phyloP scores from a whole-genome alignment of 495 filamentous ascomycete species.

The Penicillium atrosanguineum region DNA sequence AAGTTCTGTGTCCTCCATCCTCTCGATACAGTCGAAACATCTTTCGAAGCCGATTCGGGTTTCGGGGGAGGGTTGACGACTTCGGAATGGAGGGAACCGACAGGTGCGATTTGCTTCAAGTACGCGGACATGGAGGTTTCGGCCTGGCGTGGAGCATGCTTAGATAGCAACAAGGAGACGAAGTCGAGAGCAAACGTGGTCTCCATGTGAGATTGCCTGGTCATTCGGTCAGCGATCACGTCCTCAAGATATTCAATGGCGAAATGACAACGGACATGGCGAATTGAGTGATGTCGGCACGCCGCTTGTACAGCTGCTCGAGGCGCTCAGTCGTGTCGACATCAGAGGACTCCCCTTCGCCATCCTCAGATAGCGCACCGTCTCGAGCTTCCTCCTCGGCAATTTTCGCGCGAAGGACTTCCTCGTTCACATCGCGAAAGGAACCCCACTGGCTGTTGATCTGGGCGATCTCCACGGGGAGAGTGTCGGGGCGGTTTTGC shows the following conservation, averaged over 20 bases:
- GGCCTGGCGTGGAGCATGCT: slow-evolving; percentile 66
- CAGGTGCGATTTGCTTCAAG: slow-evolving; percentile 65
- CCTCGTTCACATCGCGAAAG: slow-evolving; percentile 67
- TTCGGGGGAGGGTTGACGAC: slow-evolving; percentile 57
- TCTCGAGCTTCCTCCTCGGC: slow-evolving; percentile 46
- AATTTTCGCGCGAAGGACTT: slow-evolving; percentile 58
- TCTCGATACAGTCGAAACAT: slow-evolving; percentile 58
- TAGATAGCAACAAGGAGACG: slow-evolving; percentile 79
- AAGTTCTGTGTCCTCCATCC: slow-evolving; percentile 79
- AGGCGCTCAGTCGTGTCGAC: slow-evolving; percentile 38
- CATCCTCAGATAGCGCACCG: slow-evolving; percentile 35
- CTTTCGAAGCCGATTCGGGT: slow-evolving; percentile 48
- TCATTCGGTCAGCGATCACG: slow-evolving; percentile 6
- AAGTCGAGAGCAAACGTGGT: slow-evolving; percentile 73
- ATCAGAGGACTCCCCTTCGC: slow-evolving; percentile 26
- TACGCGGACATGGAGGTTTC: slow-evolving; percentile 63
- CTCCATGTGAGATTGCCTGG: slow-evolving; percentile 64
- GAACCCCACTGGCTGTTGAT: slow-evolving; percentile 72
- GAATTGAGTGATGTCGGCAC: slow-evolving; percentile 44
- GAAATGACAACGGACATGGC: slow-evolving; percentile 31
- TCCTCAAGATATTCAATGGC: neutral
- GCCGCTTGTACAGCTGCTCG: slow-evolving; percentile 44
- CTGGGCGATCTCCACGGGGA: slow-evolving; percentile 69
- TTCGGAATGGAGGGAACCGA: slow-evolving; percentile 75
- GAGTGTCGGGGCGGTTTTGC: slow-evolving; percentile 53